Base-by-base conservation (phyloP, 2,329 filamentous ascomycete species). In the Hysterium pulicare region DNA sequence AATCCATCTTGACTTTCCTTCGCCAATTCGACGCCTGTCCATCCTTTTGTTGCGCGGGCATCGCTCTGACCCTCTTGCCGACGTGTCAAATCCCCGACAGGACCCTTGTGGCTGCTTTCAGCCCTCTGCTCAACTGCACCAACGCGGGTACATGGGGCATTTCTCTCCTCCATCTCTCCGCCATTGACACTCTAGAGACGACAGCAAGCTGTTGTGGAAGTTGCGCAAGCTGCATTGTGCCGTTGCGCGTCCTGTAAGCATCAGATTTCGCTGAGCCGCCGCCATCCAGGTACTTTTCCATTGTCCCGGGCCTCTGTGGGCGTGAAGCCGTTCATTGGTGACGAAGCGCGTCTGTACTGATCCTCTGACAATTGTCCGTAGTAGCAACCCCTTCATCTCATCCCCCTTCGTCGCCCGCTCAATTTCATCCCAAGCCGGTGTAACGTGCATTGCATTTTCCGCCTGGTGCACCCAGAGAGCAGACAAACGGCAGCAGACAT, bases 381-480 rank as follows among this genome's bases (percentile, higher is more conserved):
- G 37, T 21, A 39, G 32, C 32, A 34, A 20, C 23, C 37, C 37
- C 26, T 30, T 31, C 24, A 19, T 39, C 37, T 31, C 37, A 31
- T 24, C 16, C 17, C 17, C 24, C 35, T 5, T 22, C 15, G 17
- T 26, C 24, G 16, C 15, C 24, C 23, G 24, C 5, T 8, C 26
- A 30, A 7, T 39, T 21, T 21, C 21, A 15, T 38, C 16, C 24
- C 26, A 30, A 10, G 24, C 17, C 37, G 15, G 24, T 23, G 24
- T 31, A 17, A 31, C 37, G 11, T 39, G 37, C 37, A 9, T 17
- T 8, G 15, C 20, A 24, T n/a, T n/a, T n/a, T n/a, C n/a, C n/a
- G 35, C 35, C 20, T 38, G 35, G 28, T 15, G 35, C 35, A 23
- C 35, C 35, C 21, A 23, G 21, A 26, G 21, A 17, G 21, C 32